These are phyloP conservation scores for Pycnococcus provasolii DNA, from an alignment of 139 green algal genomes.

Conservation along the genomic window DNA sequence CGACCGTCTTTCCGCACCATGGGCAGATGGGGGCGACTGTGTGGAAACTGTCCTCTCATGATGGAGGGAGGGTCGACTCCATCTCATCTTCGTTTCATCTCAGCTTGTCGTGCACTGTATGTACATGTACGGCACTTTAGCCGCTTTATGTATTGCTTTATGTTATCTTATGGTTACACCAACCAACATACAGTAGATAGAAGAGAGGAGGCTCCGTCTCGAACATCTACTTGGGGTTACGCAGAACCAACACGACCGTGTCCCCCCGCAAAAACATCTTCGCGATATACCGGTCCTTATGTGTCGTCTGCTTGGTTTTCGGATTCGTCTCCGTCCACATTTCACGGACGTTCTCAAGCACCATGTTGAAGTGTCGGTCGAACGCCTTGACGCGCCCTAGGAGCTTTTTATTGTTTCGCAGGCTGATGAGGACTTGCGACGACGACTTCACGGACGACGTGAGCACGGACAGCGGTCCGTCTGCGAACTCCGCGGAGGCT, in stretches of 20 bases:
- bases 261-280: constrained; percentile 98
- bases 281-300: constrained; percentile 94
- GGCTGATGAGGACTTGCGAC: constrained; percentile 92
- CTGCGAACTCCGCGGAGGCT: constrained; percentile 68
- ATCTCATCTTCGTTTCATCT: no score
- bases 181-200: no score
- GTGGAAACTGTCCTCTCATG: no score
- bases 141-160: no score
- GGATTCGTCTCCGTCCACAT: constrained; percentile 96
- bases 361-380: constrained; percentile 98
- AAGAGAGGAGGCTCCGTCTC: no score
- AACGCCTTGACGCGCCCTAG: constrained; percentile 94
- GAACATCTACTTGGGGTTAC: constrained; percentile 53
- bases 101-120: no score
- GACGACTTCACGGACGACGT: constrained; percentile 79
- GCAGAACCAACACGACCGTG: constrained; percentile 91
- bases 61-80: no score
- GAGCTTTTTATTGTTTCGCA: constrained; percentile 97
- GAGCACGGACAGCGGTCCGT: constrained; percentile 84
- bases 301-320: constrained; percentile 77
- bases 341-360: constrained; percentile 98
- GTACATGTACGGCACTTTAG: no score
- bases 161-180: no score
- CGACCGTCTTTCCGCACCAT: no score
- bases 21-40: no score